Base-by-base conservation (phyloP, 208 protist genomes). In the Giardia muris region DNA sequence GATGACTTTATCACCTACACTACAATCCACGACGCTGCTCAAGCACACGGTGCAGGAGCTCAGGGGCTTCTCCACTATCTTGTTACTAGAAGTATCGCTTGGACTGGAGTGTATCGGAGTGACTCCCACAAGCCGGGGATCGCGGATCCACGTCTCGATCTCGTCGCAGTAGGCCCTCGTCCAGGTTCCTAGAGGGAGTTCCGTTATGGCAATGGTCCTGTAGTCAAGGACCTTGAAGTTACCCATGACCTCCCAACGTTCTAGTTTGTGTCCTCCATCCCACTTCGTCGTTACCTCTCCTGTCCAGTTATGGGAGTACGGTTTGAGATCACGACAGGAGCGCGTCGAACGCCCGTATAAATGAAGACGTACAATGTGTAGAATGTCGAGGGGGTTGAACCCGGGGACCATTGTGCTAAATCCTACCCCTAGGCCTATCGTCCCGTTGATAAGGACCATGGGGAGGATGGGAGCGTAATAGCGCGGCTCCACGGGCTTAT, bases 381-480 rank as follows among this genome's bases (percentile, higher is more conserved):
- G 96, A 45, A 99, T 91, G 46, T 98, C 97, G 46, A 95, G 48
- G 30, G 99, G 99, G 94, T 98, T 98, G 94, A 98, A 99, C 93
- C 96, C 98, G 46, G 98, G 98, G 86, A 99, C 98, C 48, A 94
- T 96, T 10, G 98, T 98, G 90, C 95, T 96, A 96, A 98, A 99
- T 89, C 98, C 99, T 3, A 98, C 99, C 86, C 98, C 98, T 93
- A 99, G 99, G 94, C 98, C 98, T 2, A 97, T 95, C 0, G 96
- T 95, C 57, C 98, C 98, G 95, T 99, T 99, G 44, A 99, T 96
- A 0, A 99, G 95, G 22, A 97, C 97, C 95, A 99, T 98, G 19
- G 99, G 99, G 47, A 99, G 96, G 39, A 99, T 96, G 2, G 99
- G 99, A 0, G 98, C 92, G 95, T 99, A 99, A 93, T 94, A 98